Percentiles rank a stretch among this genome's conserved stretches.
Evolutionary conservation across 2,329 filamentous ascomycete species (phyloP).

Genomic region (Fusarium multiceps): DNA sequence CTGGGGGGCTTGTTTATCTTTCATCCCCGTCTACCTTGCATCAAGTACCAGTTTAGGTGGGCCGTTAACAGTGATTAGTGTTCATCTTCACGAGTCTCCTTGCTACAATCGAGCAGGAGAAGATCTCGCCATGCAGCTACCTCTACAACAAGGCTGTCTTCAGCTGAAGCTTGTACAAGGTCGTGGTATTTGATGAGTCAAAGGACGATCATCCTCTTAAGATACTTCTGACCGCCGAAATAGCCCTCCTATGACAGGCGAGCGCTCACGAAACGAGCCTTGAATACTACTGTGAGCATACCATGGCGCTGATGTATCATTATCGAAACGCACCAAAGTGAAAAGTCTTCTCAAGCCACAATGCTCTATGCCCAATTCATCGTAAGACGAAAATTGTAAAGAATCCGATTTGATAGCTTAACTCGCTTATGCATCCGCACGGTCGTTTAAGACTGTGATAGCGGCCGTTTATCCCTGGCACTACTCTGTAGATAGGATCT

Average conservation of each 20-base stretch:
- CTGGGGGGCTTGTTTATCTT: not conserved
- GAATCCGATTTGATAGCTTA: not conserved
- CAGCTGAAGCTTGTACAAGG: not conserved
- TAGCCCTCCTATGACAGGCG: not conserved
- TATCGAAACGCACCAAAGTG: not conserved
- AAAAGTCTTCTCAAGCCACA: not conserved
- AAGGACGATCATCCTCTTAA: not conserved
- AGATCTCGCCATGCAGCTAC: not conserved
- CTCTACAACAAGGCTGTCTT: not conserved
- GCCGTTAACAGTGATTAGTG: not conserved
- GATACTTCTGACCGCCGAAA: not conserved
- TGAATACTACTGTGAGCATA: not conserved
- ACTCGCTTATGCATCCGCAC: not conserved
- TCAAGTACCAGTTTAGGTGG: not conserved
- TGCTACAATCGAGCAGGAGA: not conserved
- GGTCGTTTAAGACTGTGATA: not conserved
- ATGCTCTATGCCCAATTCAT: not conserved
- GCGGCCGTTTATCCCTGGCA: no score
- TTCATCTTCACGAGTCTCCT: not conserved
- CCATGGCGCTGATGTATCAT: not conserved
- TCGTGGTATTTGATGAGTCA: not conserved
- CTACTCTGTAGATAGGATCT: not conserved
- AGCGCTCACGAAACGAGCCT: not conserved
- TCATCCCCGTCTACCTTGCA: not conserved
- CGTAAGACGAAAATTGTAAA: not conserved